Percentiles rank a stretch among this genome's conserved stretches.
phyloP scores from a whole-genome alignment of 2,329 filamentous ascomycete genomes.

The Sporothrix variecibatus region DNA sequence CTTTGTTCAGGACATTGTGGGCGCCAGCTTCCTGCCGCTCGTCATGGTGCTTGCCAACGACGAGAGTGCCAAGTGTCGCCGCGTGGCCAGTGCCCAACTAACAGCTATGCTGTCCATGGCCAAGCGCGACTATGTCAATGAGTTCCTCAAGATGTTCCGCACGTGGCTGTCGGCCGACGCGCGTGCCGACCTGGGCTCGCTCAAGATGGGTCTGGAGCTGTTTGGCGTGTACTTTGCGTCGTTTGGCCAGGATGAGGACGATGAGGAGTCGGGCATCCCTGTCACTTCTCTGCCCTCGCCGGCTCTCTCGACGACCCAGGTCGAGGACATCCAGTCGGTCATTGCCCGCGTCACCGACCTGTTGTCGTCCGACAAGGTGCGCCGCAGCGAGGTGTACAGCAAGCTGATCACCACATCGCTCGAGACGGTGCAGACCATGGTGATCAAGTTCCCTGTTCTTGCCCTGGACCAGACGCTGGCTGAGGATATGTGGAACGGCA shows the following conservation, averaged over 20 bases:
- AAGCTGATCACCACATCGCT: slow-evolving; percentile 73
- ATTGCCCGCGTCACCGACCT: slow-evolving; percentile 56
- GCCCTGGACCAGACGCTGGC: slow-evolving; percentile 49
- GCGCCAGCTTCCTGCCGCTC: slow-evolving; percentile 81
- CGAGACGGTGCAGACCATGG: slow-evolving; percentile 67
- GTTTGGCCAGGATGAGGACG: slow-evolving; percentile 36
- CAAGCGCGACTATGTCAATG: slow-evolving; percentile 69
- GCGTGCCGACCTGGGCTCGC: slow-evolving; percentile 61
- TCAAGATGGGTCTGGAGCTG: slow-evolving; percentile 67
- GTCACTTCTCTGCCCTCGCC: slow-evolving; percentile 12
- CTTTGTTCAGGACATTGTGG: slow-evolving; percentile 77
- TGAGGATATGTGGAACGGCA: slow-evolving; percentile 68
- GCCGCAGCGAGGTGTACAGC: slow-evolving; percentile 51
- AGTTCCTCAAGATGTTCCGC: slow-evolving; percentile 70
- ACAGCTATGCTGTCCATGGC: slow-evolving; percentile 79
- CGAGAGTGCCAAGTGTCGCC: slow-evolving; percentile 79
- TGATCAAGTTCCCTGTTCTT: slow-evolving; percentile 68
- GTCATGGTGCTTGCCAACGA: slow-evolving; percentile 87
- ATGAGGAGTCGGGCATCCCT: background rate
- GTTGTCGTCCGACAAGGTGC: slow-evolving; percentile 53
- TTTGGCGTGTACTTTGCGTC: slow-evolving; percentile 83
- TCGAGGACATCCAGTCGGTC: slow-evolving; percentile 68
- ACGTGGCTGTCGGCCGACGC: slow-evolving; percentile 65
- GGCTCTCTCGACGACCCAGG: slow-evolving; percentile 52
- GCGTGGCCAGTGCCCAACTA: slow-evolving; percentile 77